phyloP scores from a whole-genome alignment of 1,284 basidiomycete genomes.

The Vanrija pseudolonga region DNA sequence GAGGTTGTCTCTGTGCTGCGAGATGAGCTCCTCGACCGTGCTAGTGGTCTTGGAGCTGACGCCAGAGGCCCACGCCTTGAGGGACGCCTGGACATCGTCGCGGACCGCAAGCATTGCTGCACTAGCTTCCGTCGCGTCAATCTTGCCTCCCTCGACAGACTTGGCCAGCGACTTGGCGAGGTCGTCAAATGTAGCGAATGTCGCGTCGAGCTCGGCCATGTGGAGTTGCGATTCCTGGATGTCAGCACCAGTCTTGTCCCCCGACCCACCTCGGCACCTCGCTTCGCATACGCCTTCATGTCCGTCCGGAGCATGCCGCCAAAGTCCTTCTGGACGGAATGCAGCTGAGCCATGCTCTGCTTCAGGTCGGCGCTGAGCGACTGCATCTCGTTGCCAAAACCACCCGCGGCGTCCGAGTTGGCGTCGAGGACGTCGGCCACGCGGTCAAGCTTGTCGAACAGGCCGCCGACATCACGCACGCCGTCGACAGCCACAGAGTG shows the following conservation, averaged over 20 bases:
- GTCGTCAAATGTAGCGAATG: constrained; percentile 59
- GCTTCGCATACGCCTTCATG: constrained; percentile 58
- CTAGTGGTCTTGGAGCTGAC: constrained; percentile 27
- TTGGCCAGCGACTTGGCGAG: constrained; percentile 60
- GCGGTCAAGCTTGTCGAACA: constrained; percentile 82
- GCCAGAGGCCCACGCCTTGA: constrained; percentile 32
- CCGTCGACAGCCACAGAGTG: constrained; percentile 66
- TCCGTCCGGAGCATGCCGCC: constrained; percentile 57
- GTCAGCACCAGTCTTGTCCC: constrained; percentile 7
- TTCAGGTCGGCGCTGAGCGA: constrained; percentile 62
- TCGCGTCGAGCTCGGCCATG: constrained; percentile 36
- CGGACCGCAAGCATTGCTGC: constrained; percentile 29
- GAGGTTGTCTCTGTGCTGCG: constrained; percentile 43
- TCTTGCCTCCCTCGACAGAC: constrained; percentile 57
- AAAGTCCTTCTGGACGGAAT: constrained; percentile 51
- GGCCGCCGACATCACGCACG: constrained; percentile 64
- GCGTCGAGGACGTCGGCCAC: constrained; percentile 64
- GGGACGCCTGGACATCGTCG: constrained; percentile 39
- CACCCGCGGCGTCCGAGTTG: constrained; percentile 64
- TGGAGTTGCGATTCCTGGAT: constrained; percentile 26
- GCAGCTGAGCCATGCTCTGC: constrained; percentile 54
- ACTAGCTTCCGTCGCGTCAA: constrained; percentile 53
- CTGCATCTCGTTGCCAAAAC: constrained; percentile 60
- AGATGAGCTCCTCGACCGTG: constrained; percentile 42
- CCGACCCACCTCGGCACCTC: constrained; percentile 51